These are phyloP conservation scores for Phytopythium chamaehyphon DNA, from an alignment of 352 stramenopile genomes.

Conservation along the genomic window DNA sequence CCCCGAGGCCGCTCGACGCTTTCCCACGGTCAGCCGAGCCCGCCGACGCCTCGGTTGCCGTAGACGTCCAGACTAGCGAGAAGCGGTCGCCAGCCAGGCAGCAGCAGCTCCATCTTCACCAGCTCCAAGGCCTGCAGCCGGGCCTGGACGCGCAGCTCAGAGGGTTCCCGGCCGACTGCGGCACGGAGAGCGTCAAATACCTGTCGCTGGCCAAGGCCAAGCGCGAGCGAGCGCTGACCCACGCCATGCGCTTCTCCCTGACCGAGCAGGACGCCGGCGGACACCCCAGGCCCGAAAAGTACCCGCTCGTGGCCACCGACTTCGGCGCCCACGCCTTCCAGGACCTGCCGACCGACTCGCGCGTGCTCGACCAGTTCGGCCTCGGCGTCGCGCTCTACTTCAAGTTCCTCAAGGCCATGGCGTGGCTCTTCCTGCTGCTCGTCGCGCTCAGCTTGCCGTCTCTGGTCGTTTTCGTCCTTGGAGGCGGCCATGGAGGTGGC, in stretches of 20 bases:
- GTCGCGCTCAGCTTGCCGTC: constrained; percentile 54
- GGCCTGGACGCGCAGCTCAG: constrained; percentile 58
- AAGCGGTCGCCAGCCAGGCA: not conserved
- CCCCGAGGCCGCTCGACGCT: not conserved
- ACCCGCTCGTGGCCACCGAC: constrained; percentile 52
- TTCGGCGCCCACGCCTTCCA: constrained; percentile 83
- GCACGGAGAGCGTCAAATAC: constrained; percentile 70
- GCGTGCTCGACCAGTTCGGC: constrained; percentile 73
- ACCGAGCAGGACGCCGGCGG: constrained; percentile 48
- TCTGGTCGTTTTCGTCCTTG: constrained; percentile 62
- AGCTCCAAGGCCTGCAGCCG: no score
- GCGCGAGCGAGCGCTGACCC: constrained; percentile 60
- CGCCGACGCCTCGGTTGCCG: not conserved
- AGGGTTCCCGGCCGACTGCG: constrained; percentile 73
- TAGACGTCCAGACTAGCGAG: not conserved
- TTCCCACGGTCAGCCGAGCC: constrained; percentile 1
- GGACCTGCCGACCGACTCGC: constrained; percentile 62
- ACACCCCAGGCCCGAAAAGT: constrained; percentile 49
- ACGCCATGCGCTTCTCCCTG: constrained; percentile 72
- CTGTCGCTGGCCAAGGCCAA: constrained; percentile 73
- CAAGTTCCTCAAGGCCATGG: constrained; percentile 86
- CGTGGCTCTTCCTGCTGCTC: constrained; percentile 80
- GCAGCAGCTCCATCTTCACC: no score
- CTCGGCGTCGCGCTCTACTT: constrained; percentile 80
- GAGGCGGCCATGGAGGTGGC: constrained; percentile 43